Conservation (phyloP, 805 yeast species). For the Cyberlindnera suaveolens region DNA sequence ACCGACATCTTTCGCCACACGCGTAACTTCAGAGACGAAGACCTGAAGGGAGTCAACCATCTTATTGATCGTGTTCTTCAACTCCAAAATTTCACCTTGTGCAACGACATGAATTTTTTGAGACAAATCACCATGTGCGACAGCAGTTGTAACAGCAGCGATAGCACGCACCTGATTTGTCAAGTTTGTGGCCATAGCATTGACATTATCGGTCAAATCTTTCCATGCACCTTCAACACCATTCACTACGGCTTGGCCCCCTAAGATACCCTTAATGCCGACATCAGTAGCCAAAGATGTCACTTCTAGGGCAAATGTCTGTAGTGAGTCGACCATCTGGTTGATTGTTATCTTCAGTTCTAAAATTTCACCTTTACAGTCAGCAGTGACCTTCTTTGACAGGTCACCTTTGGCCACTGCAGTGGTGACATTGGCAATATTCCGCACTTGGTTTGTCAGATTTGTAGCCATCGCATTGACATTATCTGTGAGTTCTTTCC, state of each 20-base stretch:
- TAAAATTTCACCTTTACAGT: conserved; percentile 85
- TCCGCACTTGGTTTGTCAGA: conserved; percentile 84
- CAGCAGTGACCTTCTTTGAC: conserved; percentile 79
- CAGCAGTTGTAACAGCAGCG: conserved; percentile 90
- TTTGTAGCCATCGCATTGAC: conserved; percentile 92
- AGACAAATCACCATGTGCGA: conserved; percentile 89
- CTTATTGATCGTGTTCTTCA: conserved; percentile 80
- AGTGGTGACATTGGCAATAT: conserved; percentile 79
- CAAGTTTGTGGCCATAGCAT: conserved; percentile 87
- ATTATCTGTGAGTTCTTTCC: conserved; percentile 87
- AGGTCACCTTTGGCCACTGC: conserved; percentile 90
- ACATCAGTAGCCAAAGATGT: conserved; percentile 88
- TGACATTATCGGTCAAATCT: conserved; percentile 84
- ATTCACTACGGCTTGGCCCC: conserved; percentile 85
- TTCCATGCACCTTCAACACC: conserved; percentile 93
- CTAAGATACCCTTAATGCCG: conserved; percentile 88
- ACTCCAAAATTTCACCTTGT: conserved; percentile 82
- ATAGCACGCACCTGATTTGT: conserved; percentile 90
- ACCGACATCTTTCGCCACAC: conserved; percentile 91
- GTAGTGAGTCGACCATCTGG: conserved; percentile 88
- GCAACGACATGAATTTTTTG: conserved; percentile 86
- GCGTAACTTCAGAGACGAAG: conserved; percentile 81
- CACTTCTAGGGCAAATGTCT: conserved; percentile 83
- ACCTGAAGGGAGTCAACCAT: conserved; percentile 90
- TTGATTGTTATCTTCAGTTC: conserved; percentile 82